Percentiles rank a stretch among this genome's conserved stretches.
Conservation (phyloP, 371 early-diverging fungal genomes). For the Syncephalastrum monosporum region DNA sequence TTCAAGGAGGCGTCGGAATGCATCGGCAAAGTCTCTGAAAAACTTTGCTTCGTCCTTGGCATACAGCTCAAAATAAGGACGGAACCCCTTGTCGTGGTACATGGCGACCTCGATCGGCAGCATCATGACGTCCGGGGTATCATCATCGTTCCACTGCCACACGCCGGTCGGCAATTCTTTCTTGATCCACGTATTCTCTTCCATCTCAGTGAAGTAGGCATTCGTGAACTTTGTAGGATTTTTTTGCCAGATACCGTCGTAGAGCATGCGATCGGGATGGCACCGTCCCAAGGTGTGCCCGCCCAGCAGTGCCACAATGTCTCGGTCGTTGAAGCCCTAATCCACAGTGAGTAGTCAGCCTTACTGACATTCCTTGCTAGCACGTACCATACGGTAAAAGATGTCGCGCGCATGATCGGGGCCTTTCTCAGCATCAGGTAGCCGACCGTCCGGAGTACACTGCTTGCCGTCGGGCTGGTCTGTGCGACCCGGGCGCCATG, state of each 20-base stretch:
- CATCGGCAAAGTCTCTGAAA: slow-evolving; percentile 79
- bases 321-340: slow-evolving; percentile 78
- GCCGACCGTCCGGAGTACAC: slow-evolving; percentile 75
- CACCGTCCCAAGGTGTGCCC: slow-evolving; percentile 90
- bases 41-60: slow-evolving; percentile 75
- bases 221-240: slow-evolving; percentile 80
- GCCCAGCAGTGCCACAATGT: slow-evolving; percentile 81
- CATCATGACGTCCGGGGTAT: slow-evolving; percentile 14
- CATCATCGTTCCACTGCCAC: slow-evolving; percentile 71
- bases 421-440: slow-evolving; percentile 78
- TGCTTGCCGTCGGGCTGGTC: slow-evolving; percentile 38
- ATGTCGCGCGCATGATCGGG: slow-evolving; percentile 64
- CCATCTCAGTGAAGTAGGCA: slow-evolving; percentile 69
- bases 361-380: slow-evolving; percentile 54
- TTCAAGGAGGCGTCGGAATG: slow-evolving; percentile 74
- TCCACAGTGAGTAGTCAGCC: neutral
- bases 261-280: slow-evolving; percentile 80
- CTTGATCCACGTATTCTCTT: slow-evolving; percentile 69
- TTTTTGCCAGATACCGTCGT: slow-evolving; percentile 82
- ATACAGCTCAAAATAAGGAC: slow-evolving; percentile 69
- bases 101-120: slow-evolving; percentile 10
- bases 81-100: slow-evolving; percentile 55
- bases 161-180: slow-evolving; percentile 75
- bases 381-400: slow-evolving; percentile 85
- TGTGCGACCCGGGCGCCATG: slow-evolving; percentile 77